Base-by-base conservation (phyloP, 1,284 basidiomycete genomes). In the Tilletiopsis washingtonensis region DNA sequence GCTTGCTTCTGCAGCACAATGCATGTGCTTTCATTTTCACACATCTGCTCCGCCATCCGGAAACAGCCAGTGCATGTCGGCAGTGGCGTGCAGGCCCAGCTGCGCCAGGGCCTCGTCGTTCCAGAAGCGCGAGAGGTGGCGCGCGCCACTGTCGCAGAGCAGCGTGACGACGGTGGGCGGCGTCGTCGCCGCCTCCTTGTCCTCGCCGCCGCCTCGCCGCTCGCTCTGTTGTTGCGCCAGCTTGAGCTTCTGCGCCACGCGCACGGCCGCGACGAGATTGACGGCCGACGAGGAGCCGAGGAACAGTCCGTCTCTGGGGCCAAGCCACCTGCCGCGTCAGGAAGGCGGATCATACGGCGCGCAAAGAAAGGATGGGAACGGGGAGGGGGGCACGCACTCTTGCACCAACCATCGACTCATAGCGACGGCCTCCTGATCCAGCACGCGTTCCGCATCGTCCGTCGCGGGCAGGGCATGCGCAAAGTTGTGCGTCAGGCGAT, bases 281-380 rank as follows among this genome's bases (percentile, higher is more conserved):
- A 91, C 94, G 0, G 94, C 93, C 60, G 88, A 91, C 50, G 89
- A 94, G 0, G 90, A 96, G 4, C 94, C 94, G 20, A 99, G 78
- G 76, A 96, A 97, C 9, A 99, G 77, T 0, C 93, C 94, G 61
- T 99, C 94, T 51, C 53, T 88, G 78, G 43, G 83, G 76, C 3
- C 91, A 87, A 14, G 94, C 27, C 19, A 45, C 17, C n/a, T n/a
- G n/a, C n/a, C n/a, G n/a, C n/a, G n/a, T n/a, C n/a, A n/a, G n/a
- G n/a, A n/a, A n/a, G n/a, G 25, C 9, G 5, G 21, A 20, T 19
- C 12, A 40, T 25, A 5, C 12, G 5, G 4, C 17, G 17, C 24
- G 6, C 15, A 25, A 34, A 26, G 42, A 23, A 42, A 26, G 7
- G 9, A 6, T 42, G 17, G 37, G n/a, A 39, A 21, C 15, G 37